Evolutionary conservation across 208 protist species (phyloP).

Genomic region (Angomonas desouzai): DNA sequence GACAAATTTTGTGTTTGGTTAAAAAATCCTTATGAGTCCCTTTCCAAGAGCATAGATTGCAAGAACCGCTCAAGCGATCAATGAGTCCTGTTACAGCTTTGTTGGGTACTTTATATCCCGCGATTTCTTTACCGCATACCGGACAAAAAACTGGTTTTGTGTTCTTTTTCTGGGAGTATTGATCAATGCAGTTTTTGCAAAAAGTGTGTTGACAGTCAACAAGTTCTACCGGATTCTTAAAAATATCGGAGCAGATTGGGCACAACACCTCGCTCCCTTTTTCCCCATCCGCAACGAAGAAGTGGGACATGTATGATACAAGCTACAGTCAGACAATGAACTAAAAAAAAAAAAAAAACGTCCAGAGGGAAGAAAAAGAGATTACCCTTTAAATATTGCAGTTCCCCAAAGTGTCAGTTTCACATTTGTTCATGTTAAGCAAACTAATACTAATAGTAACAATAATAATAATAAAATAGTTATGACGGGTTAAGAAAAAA

Average conservation of each 20-base stretch:
- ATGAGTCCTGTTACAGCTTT: slow-evolving; percentile 43
- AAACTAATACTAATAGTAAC: too few relatives aligned
- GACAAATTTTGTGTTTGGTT: slow-evolving; percentile 34
- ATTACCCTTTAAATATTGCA: too few relatives aligned
- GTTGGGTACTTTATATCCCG: slow-evolving; percentile 23
- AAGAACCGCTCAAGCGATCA: slow-evolving; percentile 30
- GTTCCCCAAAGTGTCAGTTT: too few relatives aligned
- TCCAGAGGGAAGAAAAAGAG: too few relatives aligned
- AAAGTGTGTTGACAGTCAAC: slow-evolving; percentile 57
- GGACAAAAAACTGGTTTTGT: slow-evolving; percentile 33
- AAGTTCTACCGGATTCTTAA: slow-evolving; percentile 41
- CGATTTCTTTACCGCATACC: slow-evolving; percentile 31
- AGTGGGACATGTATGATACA: too few relatives aligned
- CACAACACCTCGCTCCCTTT: slow-evolving; percentile 53
- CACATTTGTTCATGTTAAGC: too few relatives aligned
- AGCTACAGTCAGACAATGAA: too few relatives aligned
- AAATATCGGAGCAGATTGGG: slow-evolving; percentile 37
- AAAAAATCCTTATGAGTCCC: slow-evolving; percentile 52
- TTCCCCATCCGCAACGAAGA: too few relatives aligned
- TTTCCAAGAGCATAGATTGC: slow-evolving; percentile 50
- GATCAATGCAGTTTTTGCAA: slow-evolving; percentile 37
- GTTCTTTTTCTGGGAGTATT: too few relatives aligned
- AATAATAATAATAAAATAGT: too few relatives aligned
- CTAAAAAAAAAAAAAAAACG: too few relatives aligned
- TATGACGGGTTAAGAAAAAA: too few relatives aligned